These are phyloP conservation scores for Metschnikowia dekortorum DNA, from an alignment of 805 yeast genomes.

Conservation along the genomic window DNA sequence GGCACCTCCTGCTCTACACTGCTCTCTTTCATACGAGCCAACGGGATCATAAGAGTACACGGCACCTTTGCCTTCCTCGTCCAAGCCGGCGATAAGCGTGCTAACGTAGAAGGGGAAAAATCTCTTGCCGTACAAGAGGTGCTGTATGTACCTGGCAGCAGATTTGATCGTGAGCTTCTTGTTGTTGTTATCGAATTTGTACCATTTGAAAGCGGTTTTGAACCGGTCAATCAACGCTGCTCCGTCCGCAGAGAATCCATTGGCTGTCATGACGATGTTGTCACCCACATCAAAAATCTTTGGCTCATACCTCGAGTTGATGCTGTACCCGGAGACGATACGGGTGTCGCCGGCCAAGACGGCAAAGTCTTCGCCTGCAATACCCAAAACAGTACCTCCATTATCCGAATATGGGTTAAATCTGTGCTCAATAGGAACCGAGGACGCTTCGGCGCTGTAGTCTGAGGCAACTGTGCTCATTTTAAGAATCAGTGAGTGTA, in stretches of 20 bases:
- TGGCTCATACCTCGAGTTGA: slow-evolving; percentile 89
- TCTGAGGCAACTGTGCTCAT: slow-evolving; percentile 20
- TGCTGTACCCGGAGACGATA: slow-evolving; percentile 88
- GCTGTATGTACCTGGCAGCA: slow-evolving; percentile 90
- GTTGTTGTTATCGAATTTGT: slow-evolving; percentile 77
- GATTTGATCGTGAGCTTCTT: slow-evolving; percentile 63
- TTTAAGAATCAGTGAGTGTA: not conserved
- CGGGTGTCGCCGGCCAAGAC: slow-evolving; percentile 98
- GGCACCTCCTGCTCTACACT: slow-evolving; percentile 97
- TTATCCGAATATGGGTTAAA: slow-evolving; percentile 92
- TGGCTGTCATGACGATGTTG: slow-evolving; percentile 80
- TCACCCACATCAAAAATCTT: slow-evolving; percentile 89
- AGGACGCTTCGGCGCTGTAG: slow-evolving; percentile 12
- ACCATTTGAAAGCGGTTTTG: slow-evolving; percentile 75
- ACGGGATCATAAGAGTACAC: slow-evolving; percentile 97
- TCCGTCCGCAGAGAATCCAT: slow-evolving; percentile 96
- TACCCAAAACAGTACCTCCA: slow-evolving; percentile 96
- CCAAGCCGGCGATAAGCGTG: slow-evolving; percentile 91
- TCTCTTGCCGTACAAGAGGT: slow-evolving; percentile 84
- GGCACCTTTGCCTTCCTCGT: slow-evolving; percentile 87
- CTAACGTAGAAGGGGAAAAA: slow-evolving; percentile 96
- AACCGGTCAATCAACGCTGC: slow-evolving; percentile 76
- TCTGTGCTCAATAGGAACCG: slow-evolving; percentile 79
- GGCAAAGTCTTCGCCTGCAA: slow-evolving; percentile 96
- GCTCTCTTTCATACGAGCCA: slow-evolving; percentile 96